Base-by-base conservation (phyloP, 164 flowering plant species). In the Berberis vulgaris region DNA sequence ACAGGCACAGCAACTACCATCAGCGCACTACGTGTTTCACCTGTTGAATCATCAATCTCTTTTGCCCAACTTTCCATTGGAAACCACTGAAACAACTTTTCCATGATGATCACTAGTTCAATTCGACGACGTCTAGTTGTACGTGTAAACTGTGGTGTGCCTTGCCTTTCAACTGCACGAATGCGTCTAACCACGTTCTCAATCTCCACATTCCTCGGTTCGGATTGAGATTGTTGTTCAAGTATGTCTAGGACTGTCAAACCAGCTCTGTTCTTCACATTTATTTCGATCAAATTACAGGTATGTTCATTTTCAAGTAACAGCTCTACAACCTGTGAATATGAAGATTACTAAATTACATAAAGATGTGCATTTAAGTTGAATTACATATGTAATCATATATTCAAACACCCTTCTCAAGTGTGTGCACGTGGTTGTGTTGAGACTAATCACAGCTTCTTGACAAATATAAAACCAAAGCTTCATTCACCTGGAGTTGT, bases 1-100 rank as follows among this genome's bases (percentile, higher is more conserved):
- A 63, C 60, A 1, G 78, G 61, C 38, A 63, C 60, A 1, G 75
- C 72, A 0, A 71, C 72, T 46, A 74, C 67, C 63, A 71, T 61
- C 2, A 68, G 52, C n/a, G 44, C 41, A 52, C 47, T 54, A 38
- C 62, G 50, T 40, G 65, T 61, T 40, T 61, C 64, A 6, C 65
- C 54, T 45, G 65, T 6, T 4, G 60, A 54, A 13, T 67, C 7
- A 10, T 60, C 59, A 9, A 60, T 39, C 40, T 52, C 64, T 39
- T 47, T 54, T 1, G 44, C 43, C 43, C 43, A 44, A 10, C 10
- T 44, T 56, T 40, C 47, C 58, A 39, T 55, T 2, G 54, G 54
- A 10, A 52, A 11, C n/a, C 54, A 12, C n/a, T 52, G 54, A 26
- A 52, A 52, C 54, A 52, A 10, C n/a, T 52, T 2, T 26, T 52